These are phyloP conservation scores for Artemisia princeps DNA, from an alignment of 140 eudicot genomes.

Conservation along the genomic window DNA sequence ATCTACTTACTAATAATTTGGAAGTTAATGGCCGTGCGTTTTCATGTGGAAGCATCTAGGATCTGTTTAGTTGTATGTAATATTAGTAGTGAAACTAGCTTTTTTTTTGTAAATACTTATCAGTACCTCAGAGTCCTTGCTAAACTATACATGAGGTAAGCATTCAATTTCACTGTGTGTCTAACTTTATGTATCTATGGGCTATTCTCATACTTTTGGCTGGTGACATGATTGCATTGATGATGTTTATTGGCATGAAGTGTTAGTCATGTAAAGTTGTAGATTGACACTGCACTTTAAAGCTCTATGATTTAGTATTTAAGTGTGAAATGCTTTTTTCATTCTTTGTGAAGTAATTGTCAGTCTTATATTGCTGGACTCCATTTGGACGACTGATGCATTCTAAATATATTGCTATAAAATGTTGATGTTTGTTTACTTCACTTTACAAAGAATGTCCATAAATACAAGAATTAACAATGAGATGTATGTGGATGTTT, in stretches of 20 bases:
- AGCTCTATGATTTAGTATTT: neutral
- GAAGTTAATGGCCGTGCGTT: neutral
- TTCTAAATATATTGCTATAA: neutral
- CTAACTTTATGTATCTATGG: neutral
- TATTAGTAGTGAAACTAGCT: neutral
- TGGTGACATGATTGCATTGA: neutral
- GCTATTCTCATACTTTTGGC: neutral
- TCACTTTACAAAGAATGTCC: too few relatives aligned
- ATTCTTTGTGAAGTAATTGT: neutral
- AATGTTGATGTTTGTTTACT: neutral
- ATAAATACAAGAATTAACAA: neutral
- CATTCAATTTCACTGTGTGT: neutral
- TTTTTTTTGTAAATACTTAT: neutral
- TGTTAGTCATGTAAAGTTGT: neutral
- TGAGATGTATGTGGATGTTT: neutral
- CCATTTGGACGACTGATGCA: too few relatives aligned
- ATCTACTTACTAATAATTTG: neutral
- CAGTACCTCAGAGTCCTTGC: too few relatives aligned
- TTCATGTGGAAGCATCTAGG: constrained; percentile 8
- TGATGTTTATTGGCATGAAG: neutral
- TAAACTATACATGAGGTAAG: neutral
- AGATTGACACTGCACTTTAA: neutral
- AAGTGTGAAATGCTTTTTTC: neutral
- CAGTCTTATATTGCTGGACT: neutral
- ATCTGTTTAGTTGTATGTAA: neutral